Evolutionary conservation across 2,329 filamentous ascomycete genomes (phyloP), one percentile per base, ranked within the genome.

Genomic region (Atkinsonella texensis): DNA sequence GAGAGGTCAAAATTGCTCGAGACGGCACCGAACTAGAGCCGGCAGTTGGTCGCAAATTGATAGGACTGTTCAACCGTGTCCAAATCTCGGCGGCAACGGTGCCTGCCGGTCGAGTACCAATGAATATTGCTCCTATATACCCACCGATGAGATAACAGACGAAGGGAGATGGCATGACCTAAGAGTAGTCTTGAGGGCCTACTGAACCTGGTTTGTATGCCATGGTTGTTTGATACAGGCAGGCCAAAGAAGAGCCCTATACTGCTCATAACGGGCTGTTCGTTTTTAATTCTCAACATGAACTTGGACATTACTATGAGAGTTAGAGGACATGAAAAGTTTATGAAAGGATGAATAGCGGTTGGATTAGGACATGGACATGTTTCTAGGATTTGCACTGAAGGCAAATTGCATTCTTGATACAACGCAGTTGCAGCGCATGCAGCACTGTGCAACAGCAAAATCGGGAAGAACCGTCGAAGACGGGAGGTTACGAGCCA

Each of bases 21-120:
- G 91, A 97, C 61, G 91, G 91, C 2, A 97, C 91, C 0, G 91
- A 97, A 66, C 73, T 97, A 50, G 91, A 97, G 67, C 87, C 90
- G 31, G 79, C 75, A 32, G 79, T 95, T 43, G 91, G 90, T 5
- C 80, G 81, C 59, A 81, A 81, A 59, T 71, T 97, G 50, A 74
- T 94, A 55, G 81, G 83, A 44, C 77, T 96, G 60, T 96, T 97
- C 66, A 84, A 87, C 59, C 71, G 76, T 15, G 64, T 66, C 1
- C 74, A 74, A 52, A 74, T 65, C 41, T 67, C 73, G 7, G 61
- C 58, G 2, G 56, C 62, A 2, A 54, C 60, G 31, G 58, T 64
- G 15, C 59, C 64, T 52, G 60, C 60, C 6, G 57, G 61, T 56
- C 61, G 63, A 32, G 56, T 59, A 18, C 63, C 65, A 10, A 63